Evolutionary conservation across 257 asterid genomes (phyloP), one percentile per base, ranked within the genome.

Genomic region (Rubia yunnanensis): DNA sequence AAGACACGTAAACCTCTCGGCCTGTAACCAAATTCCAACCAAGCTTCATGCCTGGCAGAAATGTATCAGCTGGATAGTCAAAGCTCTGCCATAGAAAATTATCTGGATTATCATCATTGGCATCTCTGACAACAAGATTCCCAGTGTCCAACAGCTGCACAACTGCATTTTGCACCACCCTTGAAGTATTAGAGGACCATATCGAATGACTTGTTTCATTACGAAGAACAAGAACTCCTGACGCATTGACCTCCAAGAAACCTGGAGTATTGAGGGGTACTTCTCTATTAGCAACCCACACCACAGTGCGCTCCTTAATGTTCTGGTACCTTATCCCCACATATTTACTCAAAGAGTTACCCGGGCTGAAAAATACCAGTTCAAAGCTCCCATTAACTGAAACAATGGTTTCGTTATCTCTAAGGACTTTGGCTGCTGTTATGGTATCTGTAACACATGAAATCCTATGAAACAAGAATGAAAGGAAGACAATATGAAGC

Each of bases 31-130:
- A 65, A 70, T 80, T 76, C 69, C 63, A 22, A 2, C 94, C 94
- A 6, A 80, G 69, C 61, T 76, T 80, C 90, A 82, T 82, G 2
- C 84, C 83, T 0, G 94, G 85, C 17, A 86, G 46, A 41, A 73
- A 24, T 0, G 84, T 82, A 26, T 84, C 83, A 1, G 83, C 65
- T 0, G 88, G 84, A 58, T 77, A 65, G 27, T 84, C 74, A 63
- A 83, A 83, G 22, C 94, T 86, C 78, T 81, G 83, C 94, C 94
- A 81, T 0, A 83, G 31, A 39, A 52, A 73, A 48, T 72, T 66
- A 9, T 73, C 80, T 0, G 70, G 67, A 17, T 52, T 27, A 20
- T 30, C 54, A 63, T 80, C 75, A 22, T 65, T 50, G 10, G 70
- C 81, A 70, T 74, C 82, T 70, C 26, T 73, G 17, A 86, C 58